These are phyloP conservation scores for Cadophora sp. DNA, from an alignment of 2,329 filamentous ascomycete species.

Conservation along the genomic window DNA sequence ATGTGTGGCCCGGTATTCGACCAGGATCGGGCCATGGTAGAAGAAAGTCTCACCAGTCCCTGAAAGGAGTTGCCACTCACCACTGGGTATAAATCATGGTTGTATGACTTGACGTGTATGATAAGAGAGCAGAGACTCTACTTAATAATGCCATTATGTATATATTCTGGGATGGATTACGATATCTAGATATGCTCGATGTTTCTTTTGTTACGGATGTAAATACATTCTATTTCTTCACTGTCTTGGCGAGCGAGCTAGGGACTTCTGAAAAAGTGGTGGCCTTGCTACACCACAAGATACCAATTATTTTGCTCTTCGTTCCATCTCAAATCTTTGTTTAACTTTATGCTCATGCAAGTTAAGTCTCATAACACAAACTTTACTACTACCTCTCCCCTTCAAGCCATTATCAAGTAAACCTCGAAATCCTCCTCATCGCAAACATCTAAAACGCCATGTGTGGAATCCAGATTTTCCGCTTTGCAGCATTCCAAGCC, in stretches of 20 bases:
- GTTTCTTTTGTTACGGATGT: background rate
- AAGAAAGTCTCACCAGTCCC: background rate
- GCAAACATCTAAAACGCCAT: background rate
- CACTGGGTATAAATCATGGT: background rate
- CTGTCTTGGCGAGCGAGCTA: background rate
- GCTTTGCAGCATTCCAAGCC: background rate
- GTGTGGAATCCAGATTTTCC: background rate
- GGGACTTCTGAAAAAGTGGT: background rate
- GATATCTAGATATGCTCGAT: background rate
- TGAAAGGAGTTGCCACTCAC: background rate
- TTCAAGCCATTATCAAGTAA: background rate
- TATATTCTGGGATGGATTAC: background rate
- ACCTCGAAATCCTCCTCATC: background rate
- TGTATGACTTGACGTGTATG: background rate
- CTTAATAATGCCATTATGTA: conserved; percentile 6
- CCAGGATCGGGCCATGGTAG: background rate
- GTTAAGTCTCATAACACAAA: too few relatives aligned
- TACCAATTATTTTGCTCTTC: background rate
- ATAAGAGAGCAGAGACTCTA: background rate
- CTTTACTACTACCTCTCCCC: too few relatives aligned
- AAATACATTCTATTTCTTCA: background rate
- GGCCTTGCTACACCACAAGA: background rate
- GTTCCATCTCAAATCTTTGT: too few relatives aligned
- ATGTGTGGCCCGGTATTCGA: background rate
- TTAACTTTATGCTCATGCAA: too few relatives aligned